Percentiles rank a stretch among this genome's conserved stretches.
Conservation (phyloP, 345 rosid species). For the Corchorus capsularis region DNA sequence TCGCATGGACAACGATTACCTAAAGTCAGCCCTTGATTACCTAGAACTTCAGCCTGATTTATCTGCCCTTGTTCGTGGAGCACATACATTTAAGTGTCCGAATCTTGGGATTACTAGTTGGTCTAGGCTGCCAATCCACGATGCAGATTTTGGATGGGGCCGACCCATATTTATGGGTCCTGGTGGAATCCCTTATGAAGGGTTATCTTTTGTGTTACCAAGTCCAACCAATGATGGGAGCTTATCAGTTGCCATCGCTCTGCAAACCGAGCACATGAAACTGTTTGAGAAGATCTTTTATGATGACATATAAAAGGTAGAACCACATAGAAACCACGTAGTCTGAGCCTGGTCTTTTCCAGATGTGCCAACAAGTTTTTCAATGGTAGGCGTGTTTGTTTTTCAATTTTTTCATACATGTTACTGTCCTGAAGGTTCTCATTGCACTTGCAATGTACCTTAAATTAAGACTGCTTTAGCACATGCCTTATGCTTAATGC, state of each 20-base stretch:
- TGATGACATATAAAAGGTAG: constrained; percentile 41
- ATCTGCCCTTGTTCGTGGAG: constrained; percentile 73
- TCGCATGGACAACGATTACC: constrained; percentile 81
- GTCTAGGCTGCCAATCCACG: constrained; percentile 84
- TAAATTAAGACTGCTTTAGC: not conserved
- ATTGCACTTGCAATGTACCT: constrained; percentile 17
- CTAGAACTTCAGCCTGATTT: constrained; percentile 87
- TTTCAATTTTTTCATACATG: constrained; percentile 1
- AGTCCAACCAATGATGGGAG: constrained; percentile 78
- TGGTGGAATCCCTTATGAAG: constrained; percentile 84
- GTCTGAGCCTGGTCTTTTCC: not conserved
- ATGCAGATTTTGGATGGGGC: constrained; percentile 97
- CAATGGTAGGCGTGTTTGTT: not conserved
- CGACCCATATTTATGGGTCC: constrained; percentile 94
- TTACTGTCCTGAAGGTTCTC: not conserved
- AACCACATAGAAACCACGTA: not conserved
- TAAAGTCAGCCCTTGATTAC: constrained; percentile 95
- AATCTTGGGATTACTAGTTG: constrained; percentile 90
- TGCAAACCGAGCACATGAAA: constrained; percentile 81
- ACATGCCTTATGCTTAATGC: not conserved
- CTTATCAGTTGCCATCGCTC: constrained; percentile 75
- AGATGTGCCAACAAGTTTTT: not conserved
- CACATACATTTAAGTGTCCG: constrained; percentile 82
- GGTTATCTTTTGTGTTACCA: constrained; percentile 73
- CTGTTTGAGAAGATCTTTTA: constrained; percentile 61